Conservation (phyloP, 495 filamentous ascomycete genomes). For the Daldinia caldariorum region DNA sequence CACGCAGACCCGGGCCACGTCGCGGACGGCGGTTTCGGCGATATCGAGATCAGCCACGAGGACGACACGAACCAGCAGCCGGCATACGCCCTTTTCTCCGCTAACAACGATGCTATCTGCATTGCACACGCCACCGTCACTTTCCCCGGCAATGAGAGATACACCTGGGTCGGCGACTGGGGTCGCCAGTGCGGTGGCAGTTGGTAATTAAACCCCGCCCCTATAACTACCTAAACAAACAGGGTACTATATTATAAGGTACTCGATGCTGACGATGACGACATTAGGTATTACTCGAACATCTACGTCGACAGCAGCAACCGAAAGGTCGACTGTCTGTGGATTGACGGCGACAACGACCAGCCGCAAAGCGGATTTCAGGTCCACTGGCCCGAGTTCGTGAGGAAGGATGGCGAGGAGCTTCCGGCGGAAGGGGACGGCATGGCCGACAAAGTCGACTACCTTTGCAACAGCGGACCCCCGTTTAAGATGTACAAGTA, state of each 20-base stretch:
- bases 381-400: slow-evolving; percentile 46
- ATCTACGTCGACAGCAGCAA: slow-evolving; percentile 57
- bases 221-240: not conserved
- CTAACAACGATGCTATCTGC: slow-evolving; percentile 49
- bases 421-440: not conserved
- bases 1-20: slow-evolving; percentile 37
- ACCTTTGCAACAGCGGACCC: slow-evolving; percentile 27
- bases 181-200: slow-evolving; percentile 40
- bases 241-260: too few relatives aligned
- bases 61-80: slow-evolving; percentile 37
- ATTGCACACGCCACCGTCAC: slow-evolving; percentile 43
- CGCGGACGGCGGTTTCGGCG: slow-evolving; percentile 32
- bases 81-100: slow-evolving; percentile 46
- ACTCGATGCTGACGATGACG: not conserved
- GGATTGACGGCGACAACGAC: slow-evolving; percentile 48
- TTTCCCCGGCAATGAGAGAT: slow-evolving; percentile 41
- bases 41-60: slow-evolving; percentile 40
- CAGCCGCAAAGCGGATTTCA: slow-evolving; percentile 49
- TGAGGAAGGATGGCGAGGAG: slow-evolving; percentile 12
- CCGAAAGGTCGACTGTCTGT: slow-evolving; percentile 48
- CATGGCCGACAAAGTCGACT: slow-evolving; percentile 21
- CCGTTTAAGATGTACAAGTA: slow-evolving; percentile 39
- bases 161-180: slow-evolving; percentile 48
- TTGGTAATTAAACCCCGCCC: slow-evolving; percentile 19
- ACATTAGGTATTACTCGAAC: slow-evolving; percentile 51